Evolutionary conservation across 352 stramenopile genomes (phyloP).

Genomic region (Pythium insidiosum): DNA sequence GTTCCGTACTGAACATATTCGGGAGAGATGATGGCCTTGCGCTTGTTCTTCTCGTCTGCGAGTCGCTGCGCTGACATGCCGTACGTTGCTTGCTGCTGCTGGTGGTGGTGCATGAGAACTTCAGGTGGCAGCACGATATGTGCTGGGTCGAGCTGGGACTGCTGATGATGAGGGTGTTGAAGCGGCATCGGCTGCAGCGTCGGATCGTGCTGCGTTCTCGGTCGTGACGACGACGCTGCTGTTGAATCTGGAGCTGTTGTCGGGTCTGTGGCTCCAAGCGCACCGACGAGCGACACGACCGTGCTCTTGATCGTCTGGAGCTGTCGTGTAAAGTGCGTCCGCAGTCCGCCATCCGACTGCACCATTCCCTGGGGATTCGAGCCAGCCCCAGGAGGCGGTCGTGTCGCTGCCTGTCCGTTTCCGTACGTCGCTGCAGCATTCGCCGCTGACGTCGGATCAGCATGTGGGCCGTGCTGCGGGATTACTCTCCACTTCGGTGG

Average conservation of each 20-base stretch:
- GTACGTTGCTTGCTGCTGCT: constrained; percentile 26
- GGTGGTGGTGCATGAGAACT: background rate
- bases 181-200: background rate
- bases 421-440: background rate
- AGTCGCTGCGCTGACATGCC: constrained; percentile 30
- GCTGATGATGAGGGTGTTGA: background rate
- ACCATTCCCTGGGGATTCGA: no score
- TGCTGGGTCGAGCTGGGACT: background rate
- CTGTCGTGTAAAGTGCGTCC: constrained; percentile 28
- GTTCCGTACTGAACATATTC: constrained; percentile 75
- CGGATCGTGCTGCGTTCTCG: background rate
- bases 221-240: no score
- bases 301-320: constrained; percentile 44
- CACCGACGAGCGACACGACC: constrained; percentile 33
- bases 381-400: background rate
- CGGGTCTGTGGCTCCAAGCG: constrained; percentile 9
- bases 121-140: constrained; percentile 3
- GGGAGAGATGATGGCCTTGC: constrained; percentile 71
- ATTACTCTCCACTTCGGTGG: constrained; percentile 69
- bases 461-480: constrained; percentile 63
- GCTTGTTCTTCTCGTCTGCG: constrained; percentile 72
- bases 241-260: no score
- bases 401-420: background rate
- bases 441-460: constrained; percentile 17
- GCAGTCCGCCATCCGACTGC: constrained; percentile 18